Base-by-base conservation (phyloP, 2,329 filamentous ascomycete species). In the Fusarium sacchari region DNA sequence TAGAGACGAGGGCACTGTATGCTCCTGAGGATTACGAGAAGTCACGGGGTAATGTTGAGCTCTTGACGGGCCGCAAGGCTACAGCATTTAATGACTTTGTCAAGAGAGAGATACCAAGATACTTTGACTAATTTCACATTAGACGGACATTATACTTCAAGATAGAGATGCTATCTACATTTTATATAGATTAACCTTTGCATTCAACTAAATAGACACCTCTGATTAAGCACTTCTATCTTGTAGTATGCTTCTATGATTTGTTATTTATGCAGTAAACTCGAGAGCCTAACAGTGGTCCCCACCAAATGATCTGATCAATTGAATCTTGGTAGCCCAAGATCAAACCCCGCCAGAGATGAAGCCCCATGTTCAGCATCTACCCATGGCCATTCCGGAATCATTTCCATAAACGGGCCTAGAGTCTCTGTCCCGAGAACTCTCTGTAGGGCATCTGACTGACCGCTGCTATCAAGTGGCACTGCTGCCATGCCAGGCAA, bases 401-500 rank as follows among this genome's bases (percentile, higher is more conserved):
- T 57, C 22, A 57, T 44, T 5, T 57, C 53, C 53, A 57, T 57
- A 0, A 44, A 57, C 17, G 53, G 39, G 2, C 53, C 53, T 1
- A 57, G 5, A 1, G 53, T 34, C 10, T 57, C 53, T 0, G 53
- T 57, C 1, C 53, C 53, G 12, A 57, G 53, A 1, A 57, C 53
- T 7, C n/a, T 34, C 18, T 57, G 39, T 7, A 57, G 7, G 7
- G 53, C 37, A 20, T 57, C 53, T 2, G 39, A 44, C n/a, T 57
- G 53, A 3, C 53, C 2, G 17, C 28, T 44, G 2, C 17, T 43
- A 5, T 24, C 39, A 2, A 32, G 22, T 12, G 53, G 9, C 17
- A 26, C 28, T 3, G 53, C 0, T 12, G 13, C 0, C 28, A 32
- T 8, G 0, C 17, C n/a, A 7, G 53, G 12, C 7, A 44, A 4